These are phyloP conservation scores for Punica granatum DNA, from an alignment of 345 rosid species.

Conservation along the genomic window DNA sequence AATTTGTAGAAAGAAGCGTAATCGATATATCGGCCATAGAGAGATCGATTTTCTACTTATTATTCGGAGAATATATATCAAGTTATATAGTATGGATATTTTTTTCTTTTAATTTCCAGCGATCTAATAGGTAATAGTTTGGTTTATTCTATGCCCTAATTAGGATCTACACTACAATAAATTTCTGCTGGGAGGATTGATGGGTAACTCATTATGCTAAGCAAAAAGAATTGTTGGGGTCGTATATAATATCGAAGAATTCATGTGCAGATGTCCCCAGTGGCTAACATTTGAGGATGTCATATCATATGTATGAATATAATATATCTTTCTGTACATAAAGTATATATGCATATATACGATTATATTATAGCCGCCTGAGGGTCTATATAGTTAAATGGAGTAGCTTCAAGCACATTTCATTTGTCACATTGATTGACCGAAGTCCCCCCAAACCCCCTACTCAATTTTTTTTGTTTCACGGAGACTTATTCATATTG, in stretches of 20 bases:
- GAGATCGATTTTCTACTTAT: too few relatives aligned
- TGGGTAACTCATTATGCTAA: background rate
- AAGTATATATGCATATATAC: background rate
- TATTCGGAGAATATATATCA: too few relatives aligned
- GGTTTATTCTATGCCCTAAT: too few relatives aligned
- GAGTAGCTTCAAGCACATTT: constrained; percentile 29
- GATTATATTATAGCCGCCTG: constrained; percentile 16
- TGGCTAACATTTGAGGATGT: background rate
- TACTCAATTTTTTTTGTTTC: constrained; percentile 13
- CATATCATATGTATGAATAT: background rate
- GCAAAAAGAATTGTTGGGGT: background rate
- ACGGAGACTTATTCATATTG: constrained; percentile 15
- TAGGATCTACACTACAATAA: too few relatives aligned
- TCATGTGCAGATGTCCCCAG: background rate
- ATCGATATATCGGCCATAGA: too few relatives aligned
- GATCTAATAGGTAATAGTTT: too few relatives aligned
- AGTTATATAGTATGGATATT: too few relatives aligned
- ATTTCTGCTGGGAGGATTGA: background rate
- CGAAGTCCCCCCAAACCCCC: background rate
- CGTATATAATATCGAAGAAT: background rate
- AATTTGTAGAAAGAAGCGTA: too few relatives aligned
- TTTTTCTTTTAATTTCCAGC: too few relatives aligned
- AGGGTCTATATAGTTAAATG: constrained; percentile 21
- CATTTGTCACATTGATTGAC: constrained; percentile 41
- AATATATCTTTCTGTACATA: background rate